Evolutionary conservation across 78 protist species (phyloP), one percentile per base, ranked within the genome.

Genomic region (Polysphondylium violaceum): DNA sequence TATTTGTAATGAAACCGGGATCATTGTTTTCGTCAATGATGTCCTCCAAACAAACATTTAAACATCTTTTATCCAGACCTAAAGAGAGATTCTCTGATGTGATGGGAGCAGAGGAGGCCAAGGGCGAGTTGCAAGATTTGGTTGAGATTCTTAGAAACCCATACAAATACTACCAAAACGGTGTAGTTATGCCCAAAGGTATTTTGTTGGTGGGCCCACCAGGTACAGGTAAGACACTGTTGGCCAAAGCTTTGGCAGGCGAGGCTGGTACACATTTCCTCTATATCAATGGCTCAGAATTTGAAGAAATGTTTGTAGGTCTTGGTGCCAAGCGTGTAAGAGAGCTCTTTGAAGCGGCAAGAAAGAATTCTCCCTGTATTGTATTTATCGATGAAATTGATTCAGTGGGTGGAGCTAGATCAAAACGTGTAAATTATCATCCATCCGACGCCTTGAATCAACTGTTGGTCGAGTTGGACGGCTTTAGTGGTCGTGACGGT

Each of bases 371-470:
- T 31, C 98, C 99, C 21, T 95, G 97, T 76, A 93, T 98, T 58
- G 81, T 98, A 76, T 98, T 98, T 72, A 97, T 98, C 44, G 99
- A 98, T 86, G 99, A 98, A 72, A 95, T 98, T 78, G 99, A 98
- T 38, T 97, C 98, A 0, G 87, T 98, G 16, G 99, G 99, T 44
- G 94, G 95, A 31, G 55, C 53, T 7, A 92, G 99, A 41, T 27
- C 74, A 23, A 83, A 83, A n/a, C 38, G 91, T 21, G 71, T 59
- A 23, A 83, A 69, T 38, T 83, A 83, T 56, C 91, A 83, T 59
- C 91, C 91, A 36, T 83, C 91, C 0, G 91, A 94, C 88, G 96
- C 99, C 1, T 95, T 98, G 51, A 97, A 97, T 92, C 98, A 96
- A 90, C 92, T 96, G 38, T 90, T 97, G 8, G 95, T 93, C 27